These are phyloP conservation scores for Zygnema circumcarinatum DNA, from an alignment of 139 green algal species.

Conservation along the genomic window DNA sequence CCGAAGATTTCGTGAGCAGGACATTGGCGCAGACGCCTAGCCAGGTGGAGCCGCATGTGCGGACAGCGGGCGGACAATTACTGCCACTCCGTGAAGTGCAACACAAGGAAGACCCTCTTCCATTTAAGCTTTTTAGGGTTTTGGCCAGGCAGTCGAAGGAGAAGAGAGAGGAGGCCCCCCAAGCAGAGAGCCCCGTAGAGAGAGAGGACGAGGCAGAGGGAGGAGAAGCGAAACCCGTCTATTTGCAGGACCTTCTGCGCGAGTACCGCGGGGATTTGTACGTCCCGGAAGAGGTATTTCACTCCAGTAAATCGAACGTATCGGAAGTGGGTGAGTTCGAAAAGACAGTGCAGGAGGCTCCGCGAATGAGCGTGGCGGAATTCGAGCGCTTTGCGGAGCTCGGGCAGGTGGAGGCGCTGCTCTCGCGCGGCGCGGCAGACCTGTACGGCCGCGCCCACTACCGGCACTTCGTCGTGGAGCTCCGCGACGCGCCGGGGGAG, in stretches of 20 bases:
- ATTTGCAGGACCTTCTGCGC: conserved; percentile 30
- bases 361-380: conserved; percentile 20
- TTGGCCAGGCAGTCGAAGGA: conserved; percentile 16
- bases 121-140: not conserved
- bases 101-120: not conserved
- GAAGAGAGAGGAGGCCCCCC: not conserved
- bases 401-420: conserved; percentile 16
- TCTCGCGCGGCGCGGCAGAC: not conserved
- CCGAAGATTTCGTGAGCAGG: not conserved
- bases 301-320: too few relatives aligned
- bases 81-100: conserved; percentile 14
- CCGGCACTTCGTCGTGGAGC: conserved; percentile 10
- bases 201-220: not conserved
- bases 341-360: not conserved
- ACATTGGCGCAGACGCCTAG: not conserved
- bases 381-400: conserved; percentile 15
- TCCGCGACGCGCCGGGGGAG: conserved; percentile 16
- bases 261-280: conserved; percentile 39
- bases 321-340: conserved; percentile 29
- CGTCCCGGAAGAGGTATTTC: conserved; percentile 40
- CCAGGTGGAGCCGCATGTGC: conserved; percentile 22
- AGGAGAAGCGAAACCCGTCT: conserved; percentile 11
- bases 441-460: conserved; percentile 6
- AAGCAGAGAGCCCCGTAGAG: not conserved
- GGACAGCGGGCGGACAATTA: conserved; percentile 4